Base-by-base conservation (phyloP, 2,329 filamentous ascomycete genomes). In the Microcyclosporella mali region DNA sequence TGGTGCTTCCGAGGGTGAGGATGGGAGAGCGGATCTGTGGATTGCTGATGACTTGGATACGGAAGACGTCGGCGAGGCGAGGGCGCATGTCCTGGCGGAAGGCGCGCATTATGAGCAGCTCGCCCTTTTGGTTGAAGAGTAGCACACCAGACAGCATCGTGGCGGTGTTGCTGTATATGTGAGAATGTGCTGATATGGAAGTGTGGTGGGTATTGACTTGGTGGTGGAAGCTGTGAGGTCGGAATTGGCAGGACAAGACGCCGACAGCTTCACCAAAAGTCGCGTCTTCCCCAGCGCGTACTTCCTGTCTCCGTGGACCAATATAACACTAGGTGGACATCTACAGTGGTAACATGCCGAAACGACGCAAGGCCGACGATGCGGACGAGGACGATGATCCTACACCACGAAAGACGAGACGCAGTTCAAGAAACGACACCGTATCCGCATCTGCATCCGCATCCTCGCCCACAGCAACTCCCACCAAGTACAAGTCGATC, bases 41-140 rank as follows among this genome's bases (percentile, higher is more conserved):
- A 66, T 98, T 98, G 58, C 88, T 95, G 66, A 98, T 97, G 71
- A 98, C 60, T 66, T 98, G 92, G 67, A 98, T 98, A 68, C 92
- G 89, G 71, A 98, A 98, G 71, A 98, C 90, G 65, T 98, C 92
- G 70, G 92, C 92, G 53, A 98, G 85, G 40, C 92, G 88, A 42
- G 92, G 92, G 44, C 94, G 88, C 71, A 92, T 97, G 72, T 98
- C 94, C 66, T 95, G 95, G 63, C 92, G 88, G 71, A 98, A 98
- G 60, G 92, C 88, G 63, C 92, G 88, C 74, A 98, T 95, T 69
- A 98, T 98, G 63, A 98, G 86, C 70, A 98, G 95, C 74, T 98
- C 92, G 71, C 92, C 92, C 72, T 98, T 98, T 68, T 98, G 92
- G 58, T 98, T 98, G 78, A 98, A 98, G 57, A 98, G 83, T 56